Evolutionary conservation across 768 basidiomycete species (phyloP).

Genomic region (Dacryopinax spathularia): DNA sequence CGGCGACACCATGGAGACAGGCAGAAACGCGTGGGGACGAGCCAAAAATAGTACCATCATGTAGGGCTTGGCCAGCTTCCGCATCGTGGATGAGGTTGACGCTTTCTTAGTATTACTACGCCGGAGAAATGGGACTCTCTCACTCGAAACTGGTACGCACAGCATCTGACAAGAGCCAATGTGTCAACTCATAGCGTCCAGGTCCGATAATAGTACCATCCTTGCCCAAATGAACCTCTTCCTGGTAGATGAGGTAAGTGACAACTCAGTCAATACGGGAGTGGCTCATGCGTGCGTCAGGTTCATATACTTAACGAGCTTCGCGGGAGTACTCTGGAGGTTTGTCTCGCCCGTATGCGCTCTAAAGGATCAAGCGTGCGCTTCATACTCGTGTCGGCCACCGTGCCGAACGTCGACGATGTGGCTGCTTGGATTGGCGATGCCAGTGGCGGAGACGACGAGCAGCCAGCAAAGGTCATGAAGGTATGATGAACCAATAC

Average conservation of each 20-base stretch:
- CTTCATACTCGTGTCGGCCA: constrained; percentile 83
- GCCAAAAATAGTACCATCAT: constrained; percentile 67
- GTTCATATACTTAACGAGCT: constrained; percentile 85
- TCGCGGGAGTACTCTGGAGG: constrained; percentile 86
- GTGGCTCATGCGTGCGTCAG: constrained; percentile 27
- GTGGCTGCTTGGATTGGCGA: constrained; percentile 77
- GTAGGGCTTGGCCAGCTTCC: constrained; percentile 28
- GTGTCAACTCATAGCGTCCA: constrained; percentile 17
- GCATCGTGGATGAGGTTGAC: background rate
- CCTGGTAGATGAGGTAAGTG: constrained; percentile 73
- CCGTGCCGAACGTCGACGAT: constrained; percentile 84
- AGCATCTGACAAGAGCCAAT: background rate
- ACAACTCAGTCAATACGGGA: background rate
- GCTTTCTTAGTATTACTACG: constrained; percentile 56
- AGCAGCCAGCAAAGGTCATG: constrained; percentile 46
- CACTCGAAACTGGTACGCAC: constrained; percentile 65
- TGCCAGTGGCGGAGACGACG: constrained; percentile 12
- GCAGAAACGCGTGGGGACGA: constrained; percentile 53
- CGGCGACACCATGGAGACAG: constrained; percentile 67
- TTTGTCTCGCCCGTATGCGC: constrained; percentile 89
- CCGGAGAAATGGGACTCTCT: constrained; percentile 96
- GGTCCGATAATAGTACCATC: constrained; percentile 50
- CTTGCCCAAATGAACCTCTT: constrained; percentile 62
- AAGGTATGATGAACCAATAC: no score
- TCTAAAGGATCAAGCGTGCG: constrained; percentile 51